phyloP scores from a whole-genome alignment of 2,329 filamentous ascomycete species.

The Didymella keratinophila region DNA sequence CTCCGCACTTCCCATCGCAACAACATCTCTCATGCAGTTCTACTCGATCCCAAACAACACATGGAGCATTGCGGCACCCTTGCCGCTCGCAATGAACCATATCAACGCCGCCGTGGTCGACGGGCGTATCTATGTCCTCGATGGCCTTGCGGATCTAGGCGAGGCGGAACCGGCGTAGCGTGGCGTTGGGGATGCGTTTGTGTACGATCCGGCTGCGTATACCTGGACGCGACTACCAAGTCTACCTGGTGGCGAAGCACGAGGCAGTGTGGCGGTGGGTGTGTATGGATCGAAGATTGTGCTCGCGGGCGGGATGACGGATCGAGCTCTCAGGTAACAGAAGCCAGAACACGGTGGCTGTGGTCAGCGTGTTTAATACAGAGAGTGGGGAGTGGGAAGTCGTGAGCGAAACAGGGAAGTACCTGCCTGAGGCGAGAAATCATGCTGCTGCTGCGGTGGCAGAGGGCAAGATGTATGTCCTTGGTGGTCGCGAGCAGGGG shows the following conservation, averaged over 20 bases:
- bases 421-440: conserved; percentile 33
- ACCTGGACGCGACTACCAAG: background rate
- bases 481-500: conserved; percentile 32
- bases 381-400: background rate
- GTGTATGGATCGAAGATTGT: conserved; percentile 28
- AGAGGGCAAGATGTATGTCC: conserved; percentile 32
- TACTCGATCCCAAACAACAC: conserved; percentile 29
- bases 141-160: conserved; percentile 27
- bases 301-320: conserved; percentile 33
- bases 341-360: conserved; percentile 19
- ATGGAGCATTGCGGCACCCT: conserved; percentile 28
- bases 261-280: conserved; percentile 35
- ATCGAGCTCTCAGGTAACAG: conserved; percentile 11
- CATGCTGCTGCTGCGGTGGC: conserved; percentile 39
- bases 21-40: conserved; percentile 30
- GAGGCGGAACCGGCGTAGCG: conserved; percentile 21
- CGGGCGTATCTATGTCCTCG: conserved; percentile 37
- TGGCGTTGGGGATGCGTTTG: conserved; percentile 21
- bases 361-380: conserved; percentile 25
- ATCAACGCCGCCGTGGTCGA: conserved; percentile 32
- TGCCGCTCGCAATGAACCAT: conserved; percentile 37
- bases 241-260: conserved; percentile 2
- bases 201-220: conserved; percentile 14
- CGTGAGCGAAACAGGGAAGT: conserved; percentile 18
- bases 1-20: conserved; percentile 10